These are phyloP conservation scores for Calocybe cyanea DNA, from an alignment of 768 basidiomycete species.

Conservation along the genomic window DNA sequence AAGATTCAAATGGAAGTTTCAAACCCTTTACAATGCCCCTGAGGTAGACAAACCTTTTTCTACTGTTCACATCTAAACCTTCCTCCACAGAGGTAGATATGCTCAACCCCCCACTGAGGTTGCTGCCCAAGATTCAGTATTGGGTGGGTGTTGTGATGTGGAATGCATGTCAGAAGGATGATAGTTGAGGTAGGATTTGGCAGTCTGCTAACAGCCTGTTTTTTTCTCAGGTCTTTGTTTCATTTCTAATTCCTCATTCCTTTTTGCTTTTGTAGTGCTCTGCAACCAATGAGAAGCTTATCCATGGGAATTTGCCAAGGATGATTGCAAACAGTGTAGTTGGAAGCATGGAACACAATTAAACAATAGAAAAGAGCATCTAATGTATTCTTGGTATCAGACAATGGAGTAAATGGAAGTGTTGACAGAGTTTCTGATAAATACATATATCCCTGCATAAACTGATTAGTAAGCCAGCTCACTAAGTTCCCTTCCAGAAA, in stretches of 20 bases:
- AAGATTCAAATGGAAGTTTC: slow-evolving; percentile 1
- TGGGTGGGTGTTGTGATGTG: slow-evolving; percentile 99
- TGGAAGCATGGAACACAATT: slow-evolving; percentile 83
- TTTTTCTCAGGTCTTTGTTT: neutral
- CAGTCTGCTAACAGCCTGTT: slow-evolving; percentile 94
- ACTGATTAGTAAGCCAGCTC: no score
- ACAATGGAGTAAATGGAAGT: no score
- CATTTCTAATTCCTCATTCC: neutral
- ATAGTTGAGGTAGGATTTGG: slow-evolving; percentile 84
- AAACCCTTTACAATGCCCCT: slow-evolving; percentile 18
- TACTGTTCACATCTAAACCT: slow-evolving; percentile 93
- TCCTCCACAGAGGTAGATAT: slow-evolving; percentile 78
- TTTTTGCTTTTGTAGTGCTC: slow-evolving; percentile 55
- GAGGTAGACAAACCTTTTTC: slow-evolving; percentile 88
- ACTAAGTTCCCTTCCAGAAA: no score
- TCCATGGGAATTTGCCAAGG: slow-evolving; percentile 89
- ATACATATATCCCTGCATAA: no score
- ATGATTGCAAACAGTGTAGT: slow-evolving; percentile 96
- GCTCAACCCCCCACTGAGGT: slow-evolving; percentile 61
- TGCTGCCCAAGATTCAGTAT: slow-evolving; percentile 92
- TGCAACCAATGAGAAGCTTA: slow-evolving; percentile 93
- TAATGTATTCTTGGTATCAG: no score
- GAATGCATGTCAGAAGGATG: slow-evolving; percentile 98
- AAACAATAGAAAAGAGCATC: slow-evolving; percentile 39
- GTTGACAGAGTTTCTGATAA: no score